Percentiles rank a stretch among this genome's conserved stretches.
phyloP scores from a whole-genome alignment of 2,329 filamentous ascomycete species.

The Paracamarosporium sp. region DNA sequence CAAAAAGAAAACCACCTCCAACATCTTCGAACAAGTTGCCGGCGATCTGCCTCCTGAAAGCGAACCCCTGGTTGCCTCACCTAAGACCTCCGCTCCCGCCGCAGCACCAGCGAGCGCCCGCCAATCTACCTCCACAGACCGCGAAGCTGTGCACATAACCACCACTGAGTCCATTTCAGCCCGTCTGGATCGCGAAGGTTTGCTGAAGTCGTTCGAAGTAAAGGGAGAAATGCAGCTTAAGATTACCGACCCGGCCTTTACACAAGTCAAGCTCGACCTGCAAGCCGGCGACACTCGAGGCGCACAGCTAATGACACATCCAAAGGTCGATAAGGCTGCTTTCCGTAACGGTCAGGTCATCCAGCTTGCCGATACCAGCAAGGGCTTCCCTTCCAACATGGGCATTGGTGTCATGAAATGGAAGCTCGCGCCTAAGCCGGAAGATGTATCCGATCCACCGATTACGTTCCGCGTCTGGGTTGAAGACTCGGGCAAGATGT shows the following conservation, averaged over 20 bases:
- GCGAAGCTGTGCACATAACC: constrained; percentile 86
- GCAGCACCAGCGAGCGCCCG: constrained; percentile 62
- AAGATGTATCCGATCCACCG: constrained; percentile 81
- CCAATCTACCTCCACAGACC: constrained; percentile 73
- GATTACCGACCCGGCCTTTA: constrained; percentile 85
- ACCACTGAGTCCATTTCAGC: constrained; percentile 91
- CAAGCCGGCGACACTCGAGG: constrained; percentile 78
- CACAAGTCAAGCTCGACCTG: constrained; percentile 88
- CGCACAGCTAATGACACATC: constrained; percentile 92
- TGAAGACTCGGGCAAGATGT: constrained; percentile 83
- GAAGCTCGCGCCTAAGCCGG: constrained; percentile 82
- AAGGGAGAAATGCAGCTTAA: constrained; percentile 92
- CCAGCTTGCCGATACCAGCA: constrained; percentile 85
- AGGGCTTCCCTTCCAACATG: constrained; percentile 94
- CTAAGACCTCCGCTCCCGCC: constrained; percentile 58
- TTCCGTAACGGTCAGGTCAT: constrained; percentile 86
- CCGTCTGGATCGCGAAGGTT: constrained; percentile 85
- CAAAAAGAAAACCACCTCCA: constrained; percentile 97
- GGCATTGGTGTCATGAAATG: constrained; percentile 91
- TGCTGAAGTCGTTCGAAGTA: constrained; percentile 83
- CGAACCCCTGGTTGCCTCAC: constrained; percentile 75
- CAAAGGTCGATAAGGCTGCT: constrained; percentile 88
- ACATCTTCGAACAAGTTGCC: constrained; percentile 95
- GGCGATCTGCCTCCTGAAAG: constrained; percentile 88
- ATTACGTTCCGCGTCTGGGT: constrained; percentile 99